Base-by-base conservation (phyloP, 2,329 filamentous ascomycete species). In the Cladophialophora chaetospira region DNA sequence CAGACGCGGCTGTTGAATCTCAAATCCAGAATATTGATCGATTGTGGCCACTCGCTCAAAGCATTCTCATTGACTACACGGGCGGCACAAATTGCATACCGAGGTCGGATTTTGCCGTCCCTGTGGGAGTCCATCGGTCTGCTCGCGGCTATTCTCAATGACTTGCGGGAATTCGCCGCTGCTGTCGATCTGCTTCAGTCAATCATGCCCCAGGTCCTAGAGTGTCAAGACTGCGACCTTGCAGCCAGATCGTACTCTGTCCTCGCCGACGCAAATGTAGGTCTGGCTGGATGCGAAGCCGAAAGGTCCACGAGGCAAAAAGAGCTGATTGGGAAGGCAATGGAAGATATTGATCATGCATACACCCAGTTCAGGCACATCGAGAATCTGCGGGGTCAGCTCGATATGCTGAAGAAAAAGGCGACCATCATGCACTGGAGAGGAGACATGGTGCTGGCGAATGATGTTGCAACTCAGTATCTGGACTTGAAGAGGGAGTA, bases 401-500 rank as follows among this genome's bases (percentile, higher is more conserved):
- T 89, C 67, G 88, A 91, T 71, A 85, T 89, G 77, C 82, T 92
- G 75, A 87, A 88, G 17, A 94, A 94, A 77, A 92, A 90, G 73
- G 87, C 88, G 3, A 85, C 85, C 48, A 81, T 95, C 48, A 88
- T 89, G 77, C 85, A 86, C 70, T 75, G 87, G 44, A 79, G 82
- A 5, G 88, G 87, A 0, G 87, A 91, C 64, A 71, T 78, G 63
- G 77, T 77, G 15, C 66, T 86, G 60, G 84, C 86, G 1, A 87
- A 87, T 64, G 84, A 88, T 60, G 87, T 81, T 64, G 86, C 86
- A 1, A 61, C 57, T 19, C 82, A 80, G 62, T 89, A 88, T 69
- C 70, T 87, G 38, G 80, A 82, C 62, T 65, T 89, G 47, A 77
- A 78, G 65, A 79, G 74, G 63, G 73, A 75, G 58, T 73, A 69